These are phyloP conservation scores for Tylopilus vinaceipallidus DNA, from an alignment of 768 basidiomycete species.

Conservation along the genomic window DNA sequence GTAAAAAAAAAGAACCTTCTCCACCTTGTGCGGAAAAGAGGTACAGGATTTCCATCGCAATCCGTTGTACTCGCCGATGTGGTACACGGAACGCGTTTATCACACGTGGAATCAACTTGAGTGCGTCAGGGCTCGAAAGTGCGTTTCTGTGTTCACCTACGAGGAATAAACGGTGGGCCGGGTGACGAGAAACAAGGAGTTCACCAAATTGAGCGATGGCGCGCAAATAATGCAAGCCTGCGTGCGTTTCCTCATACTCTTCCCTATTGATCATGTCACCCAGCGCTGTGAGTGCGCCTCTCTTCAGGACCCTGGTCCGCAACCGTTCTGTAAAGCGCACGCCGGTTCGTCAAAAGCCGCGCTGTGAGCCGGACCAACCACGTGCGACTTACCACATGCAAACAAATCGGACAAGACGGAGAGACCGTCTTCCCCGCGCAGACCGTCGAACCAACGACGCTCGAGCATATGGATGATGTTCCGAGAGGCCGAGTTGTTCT, in stretches of 20 bases:
- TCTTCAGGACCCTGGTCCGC: conserved; percentile 13
- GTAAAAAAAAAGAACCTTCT: background rate
- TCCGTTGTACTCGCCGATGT: conserved; percentile 15
- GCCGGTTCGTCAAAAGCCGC: background rate
- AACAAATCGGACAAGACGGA: conserved; percentile 18
- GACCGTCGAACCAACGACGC: conserved; percentile 29
- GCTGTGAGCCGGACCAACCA: too few species aligned
- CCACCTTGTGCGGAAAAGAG: conserved; percentile 17
- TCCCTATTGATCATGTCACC: conserved; percentile 14
- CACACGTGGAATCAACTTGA: conserved; percentile 9
- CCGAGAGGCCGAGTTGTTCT: conserved; percentile 1
- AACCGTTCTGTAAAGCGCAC: conserved; percentile 12
- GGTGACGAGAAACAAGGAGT: background rate
- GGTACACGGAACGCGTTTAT: conserved; percentile 17
- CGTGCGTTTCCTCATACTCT: conserved; percentile 8
- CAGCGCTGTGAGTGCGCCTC: conserved; percentile 12
- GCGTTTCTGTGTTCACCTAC: conserved; percentile 8
- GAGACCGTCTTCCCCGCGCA: conserved; percentile 27
- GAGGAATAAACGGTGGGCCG: background rate
- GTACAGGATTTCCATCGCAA: conserved; percentile 12
- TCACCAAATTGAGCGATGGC: conserved; percentile 19
- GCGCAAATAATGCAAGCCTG: conserved; percentile 26
- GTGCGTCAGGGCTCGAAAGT: conserved; percentile 1
- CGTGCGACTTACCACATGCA: conserved; percentile 18
- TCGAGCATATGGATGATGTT: conserved; percentile 21